Evolutionary conservation across 2,329 filamentous ascomycete genomes (phyloP), one percentile per base, ranked within the genome.

Genomic region (Botrytis aclada): DNA sequence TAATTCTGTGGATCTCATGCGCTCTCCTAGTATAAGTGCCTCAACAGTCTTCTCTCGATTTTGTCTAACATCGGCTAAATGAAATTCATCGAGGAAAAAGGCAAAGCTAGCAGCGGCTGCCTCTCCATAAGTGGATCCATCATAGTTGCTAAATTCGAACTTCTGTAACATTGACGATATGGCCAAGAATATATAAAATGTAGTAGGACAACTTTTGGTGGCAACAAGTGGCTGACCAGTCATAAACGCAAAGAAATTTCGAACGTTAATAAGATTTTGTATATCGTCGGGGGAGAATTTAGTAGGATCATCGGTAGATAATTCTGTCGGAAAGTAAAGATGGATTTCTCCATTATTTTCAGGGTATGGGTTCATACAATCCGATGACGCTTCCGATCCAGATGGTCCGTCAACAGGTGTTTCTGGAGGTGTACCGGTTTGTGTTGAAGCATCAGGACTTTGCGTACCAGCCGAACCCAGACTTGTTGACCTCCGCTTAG

Each of bases 31-130:
- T n/a, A 98, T 87, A 64, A 98, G 87, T 0, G 91, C 93, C 82
- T 98, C 94, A 37, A 98, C 86, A 0, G 93, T 97, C 85, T 96
- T 97, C 80, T 97, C 94, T 39, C 92, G 88, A 80, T 93, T 97
- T 74, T 88, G 84, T 71, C 94, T 87, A 64, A 97, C 91, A 82
- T 98, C 95, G 4, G 89, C 92, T 45, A 98, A 84, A 32, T 86
- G 86, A 74, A 94, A 85, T 80, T 96, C 92, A 64, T 95, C 91
- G 74, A 95, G 89, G 79, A 94, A 97, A 78, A 88, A 88, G 74
- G 89, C 86, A 77, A 95, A 94, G 80, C 90, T 91, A 25, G 88
- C 84, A 63, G 89, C 85, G 1, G 88, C 88, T 2, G 85, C 85
- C 69, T 88, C 86, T 58, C 90, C 90, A 80, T 87, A 91, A 0